phyloP scores from a whole-genome alignment of 768 basidiomycete species.

The Pleurotus pulmonarius region DNA sequence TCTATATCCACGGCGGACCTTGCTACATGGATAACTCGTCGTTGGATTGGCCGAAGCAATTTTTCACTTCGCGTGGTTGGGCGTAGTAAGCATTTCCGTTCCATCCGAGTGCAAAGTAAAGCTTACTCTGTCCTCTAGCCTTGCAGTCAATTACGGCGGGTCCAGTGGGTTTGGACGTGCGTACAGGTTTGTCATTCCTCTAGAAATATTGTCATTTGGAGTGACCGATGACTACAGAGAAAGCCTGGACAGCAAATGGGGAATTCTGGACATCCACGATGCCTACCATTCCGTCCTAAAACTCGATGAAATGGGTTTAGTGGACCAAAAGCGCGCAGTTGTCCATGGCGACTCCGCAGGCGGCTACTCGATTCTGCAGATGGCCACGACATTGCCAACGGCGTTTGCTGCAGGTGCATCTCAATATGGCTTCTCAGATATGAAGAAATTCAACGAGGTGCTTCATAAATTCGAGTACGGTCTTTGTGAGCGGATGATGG shows the following conservation, averaged over 20 bases:
- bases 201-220: conserved; percentile 35
- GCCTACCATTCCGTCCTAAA: conserved; percentile 36
- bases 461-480: conserved; percentile 54
- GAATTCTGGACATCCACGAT: conserved; percentile 54
- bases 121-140: too few species aligned
- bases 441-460: conserved; percentile 40
- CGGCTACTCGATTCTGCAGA: conserved; percentile 47
- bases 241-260: conserved; percentile 53
- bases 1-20: conserved; percentile 53
- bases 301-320: conserved; percentile 31
- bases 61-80: too few species aligned
- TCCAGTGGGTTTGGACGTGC: too few species aligned
- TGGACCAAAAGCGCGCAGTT: conserved; percentile 45
- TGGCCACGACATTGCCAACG: conserved; percentile 25
- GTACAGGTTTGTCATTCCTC: conserved; percentile 10
- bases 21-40: conserved; percentile 31
- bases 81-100: too few species aligned
- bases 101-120: too few species aligned
- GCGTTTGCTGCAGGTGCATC: conserved; percentile 45
- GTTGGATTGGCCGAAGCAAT: conserved; percentile 31
- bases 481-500: conserved; percentile 44
- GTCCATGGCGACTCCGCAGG: conserved; percentile 57
- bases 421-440: conserved; percentile 49
- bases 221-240: conserved; percentile 22
- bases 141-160: too few species aligned